Percentiles rank a stretch among this genome's conserved stretches.
These are phyloP conservation scores for Begonia fuchsioides DNA, from an alignment of 306 rosid species.

Conservation along the genomic window DNA sequence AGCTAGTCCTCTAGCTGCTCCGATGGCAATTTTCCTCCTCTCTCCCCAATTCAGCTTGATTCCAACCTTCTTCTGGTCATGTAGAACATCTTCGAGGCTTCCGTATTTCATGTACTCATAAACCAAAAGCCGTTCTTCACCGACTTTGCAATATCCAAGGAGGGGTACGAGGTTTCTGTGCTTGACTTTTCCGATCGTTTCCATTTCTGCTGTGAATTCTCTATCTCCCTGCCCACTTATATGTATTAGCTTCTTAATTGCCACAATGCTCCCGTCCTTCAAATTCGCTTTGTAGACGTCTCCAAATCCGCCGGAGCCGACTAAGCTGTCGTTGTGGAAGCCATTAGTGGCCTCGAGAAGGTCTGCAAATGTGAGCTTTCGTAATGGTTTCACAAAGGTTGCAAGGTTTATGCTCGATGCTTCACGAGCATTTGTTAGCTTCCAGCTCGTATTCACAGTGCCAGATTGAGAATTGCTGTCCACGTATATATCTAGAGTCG, in stretches of 20 bases:
- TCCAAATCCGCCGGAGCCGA: constrained; percentile 84
- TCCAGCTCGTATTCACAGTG: constrained; percentile 45
- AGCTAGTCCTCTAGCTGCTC: constrained; percentile 87
- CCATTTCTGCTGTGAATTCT: constrained; percentile 98
- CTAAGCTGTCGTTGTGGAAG: constrained; percentile 68
- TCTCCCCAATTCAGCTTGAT: constrained; percentile 69
- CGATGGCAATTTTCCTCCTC: constrained; percentile 79
- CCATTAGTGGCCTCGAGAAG: constrained; percentile 85
- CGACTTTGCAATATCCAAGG: constrained; percentile 87
- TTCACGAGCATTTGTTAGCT: constrained; percentile 54
- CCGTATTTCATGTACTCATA: constrained; percentile 91
- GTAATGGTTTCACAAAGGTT: constrained; percentile 74
- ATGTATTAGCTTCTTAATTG: constrained; percentile 83
- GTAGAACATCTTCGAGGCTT: constrained; percentile 88
- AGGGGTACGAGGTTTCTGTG: constrained; percentile 90
- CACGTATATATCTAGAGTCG: constrained; percentile 38
- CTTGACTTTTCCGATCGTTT: constrained; percentile 93
- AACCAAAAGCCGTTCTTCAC: constrained; percentile 82
- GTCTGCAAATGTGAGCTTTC: constrained; percentile 79
- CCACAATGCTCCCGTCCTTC: constrained; percentile 81
- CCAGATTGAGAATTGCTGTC: constrained; percentile 56
- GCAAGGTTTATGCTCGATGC: constrained; percentile 87
- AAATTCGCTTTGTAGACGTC: constrained; percentile 87
- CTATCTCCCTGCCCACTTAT: constrained; percentile 95
- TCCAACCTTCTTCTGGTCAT: constrained; percentile 52